Percentiles rank a stretch among this genome's conserved stretches.
These are phyloP conservation scores for Ceratocystis variospora DNA, from an alignment of 2,329 filamentous ascomycete species.

Conservation along the genomic window DNA sequence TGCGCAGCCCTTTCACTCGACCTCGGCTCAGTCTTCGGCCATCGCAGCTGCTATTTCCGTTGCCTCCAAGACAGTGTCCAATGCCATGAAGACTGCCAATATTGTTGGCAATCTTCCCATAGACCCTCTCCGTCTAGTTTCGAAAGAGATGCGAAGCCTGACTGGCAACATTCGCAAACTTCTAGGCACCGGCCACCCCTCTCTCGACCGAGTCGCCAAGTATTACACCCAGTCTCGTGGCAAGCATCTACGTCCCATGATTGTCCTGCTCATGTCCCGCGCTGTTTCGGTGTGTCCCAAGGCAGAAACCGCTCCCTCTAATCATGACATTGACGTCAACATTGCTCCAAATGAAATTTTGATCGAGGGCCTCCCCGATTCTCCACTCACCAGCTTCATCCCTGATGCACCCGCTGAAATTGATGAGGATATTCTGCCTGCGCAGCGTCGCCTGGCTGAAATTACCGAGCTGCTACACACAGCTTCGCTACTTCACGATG, in stretches of 20 bases:
- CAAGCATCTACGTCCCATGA: constrained; percentile 87
- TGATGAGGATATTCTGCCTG: constrained; percentile 66
- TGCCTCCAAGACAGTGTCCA: constrained; percentile 56
- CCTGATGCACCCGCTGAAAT: constrained; percentile 27
- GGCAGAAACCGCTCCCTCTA: constrained; percentile 26
- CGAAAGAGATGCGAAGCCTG: constrained; percentile 92
- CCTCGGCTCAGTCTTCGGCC: constrained; percentile 41
- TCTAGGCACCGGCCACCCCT: constrained; percentile 87
- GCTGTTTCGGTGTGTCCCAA: constrained; percentile 72
- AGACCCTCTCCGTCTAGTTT: constrained; percentile 79
- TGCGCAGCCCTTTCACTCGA: constrained; percentile 32
- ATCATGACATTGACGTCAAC: constrained; percentile 36
- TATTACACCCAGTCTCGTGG: constrained; percentile 96
- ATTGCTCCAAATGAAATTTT: constrained; percentile 48
- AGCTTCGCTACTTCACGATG: constrained; percentile 89
- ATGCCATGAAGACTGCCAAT: constrained; percentile 47
- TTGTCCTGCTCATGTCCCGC: constrained; percentile 91
- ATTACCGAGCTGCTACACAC: constrained; percentile 98
- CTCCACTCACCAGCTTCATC: constrained; percentile 31
- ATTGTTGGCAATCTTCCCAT: constrained; percentile 53
- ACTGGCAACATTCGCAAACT: constrained; percentile 87
- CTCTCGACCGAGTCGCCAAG: constrained; percentile 87
- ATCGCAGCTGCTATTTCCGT: constrained; percentile 63
- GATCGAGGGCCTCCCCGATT: constrained; percentile 62
- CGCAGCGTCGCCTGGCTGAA: constrained; percentile 81